Evolutionary conservation across 2,329 filamentous ascomycete species (phyloP), one percentile per base, ranked within the genome.

Genomic region (Hypoxylon sp.): DNA sequence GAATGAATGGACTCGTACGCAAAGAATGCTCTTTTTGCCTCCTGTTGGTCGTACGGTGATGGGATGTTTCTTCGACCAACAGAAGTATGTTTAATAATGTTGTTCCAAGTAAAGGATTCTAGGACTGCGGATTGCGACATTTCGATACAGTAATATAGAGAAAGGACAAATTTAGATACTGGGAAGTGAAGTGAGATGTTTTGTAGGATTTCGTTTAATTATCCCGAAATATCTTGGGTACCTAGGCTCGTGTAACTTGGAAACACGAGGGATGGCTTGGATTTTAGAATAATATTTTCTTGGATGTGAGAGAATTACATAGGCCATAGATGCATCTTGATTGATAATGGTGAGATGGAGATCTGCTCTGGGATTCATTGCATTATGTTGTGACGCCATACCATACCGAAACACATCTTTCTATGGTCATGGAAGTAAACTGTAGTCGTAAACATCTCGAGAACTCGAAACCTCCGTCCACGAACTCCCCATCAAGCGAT

Each of bases 201-300:
- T 40, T n/a, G 46, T 27, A 51, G 55, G 55, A 57, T 54, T 32
- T 26, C 12, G 42, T n/a, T n/a, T n/a, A n/a, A n/a, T n/a, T n/a
- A n/a, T n/a, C n/a, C n/a, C n/a, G n/a, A n/a, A n/a, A n/a, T n/a
- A n/a, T n/a, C n/a, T n/a, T n/a, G n/a, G n/a, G n/a, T n/a, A n/a
- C n/a, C n/a, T n/a, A n/a, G n/a, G n/a, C n/a, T n/a, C n/a, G n/a
- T n/a, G n/a, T 40, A 38, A 42, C 42, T 32, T 43, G 17, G 36
- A 42, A 47, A 43, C 31, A 51, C 27, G 42, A 30, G 21, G 11
- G 19, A n/a, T n/a, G n/a, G n/a, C n/a, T n/a, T n/a, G n/a, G n/a
- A n/a, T n/a, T n/a, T n/a, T n/a, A n/a, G n/a, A n/a, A n/a, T n/a
- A n/a, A n/a, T n/a, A n/a, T n/a, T n/a, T n/a, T n/a, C n/a, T n/a